These are phyloP conservation scores for Tephrocybe rancida DNA, from an alignment of 768 basidiomycete species.

Conservation along the genomic window DNA sequence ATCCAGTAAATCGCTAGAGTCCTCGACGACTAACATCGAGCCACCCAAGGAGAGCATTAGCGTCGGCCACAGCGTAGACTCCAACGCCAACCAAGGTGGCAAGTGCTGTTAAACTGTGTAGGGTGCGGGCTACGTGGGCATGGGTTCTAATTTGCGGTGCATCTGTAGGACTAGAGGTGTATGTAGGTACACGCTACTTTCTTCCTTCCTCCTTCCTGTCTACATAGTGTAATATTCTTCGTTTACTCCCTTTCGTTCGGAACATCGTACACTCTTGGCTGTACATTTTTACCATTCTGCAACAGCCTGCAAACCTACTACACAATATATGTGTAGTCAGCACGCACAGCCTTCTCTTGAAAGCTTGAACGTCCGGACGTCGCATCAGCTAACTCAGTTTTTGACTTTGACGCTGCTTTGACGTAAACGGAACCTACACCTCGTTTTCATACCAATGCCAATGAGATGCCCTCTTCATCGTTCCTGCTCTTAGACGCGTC, in stretches of 20 bases:
- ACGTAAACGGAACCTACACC: too few species aligned
- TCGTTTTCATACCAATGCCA: too few species aligned
- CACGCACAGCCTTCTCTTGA: too few species aligned
- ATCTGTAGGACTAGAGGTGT: constrained; percentile 21
- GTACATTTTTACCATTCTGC: constrained; percentile 11
- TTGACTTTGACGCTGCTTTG: too few species aligned
- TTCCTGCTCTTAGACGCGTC: too few species aligned
- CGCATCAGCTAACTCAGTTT: too few species aligned
- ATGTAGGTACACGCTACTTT: constrained; percentile 19
- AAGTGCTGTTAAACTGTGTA: constrained; percentile 58
- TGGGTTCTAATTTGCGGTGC: constrained; percentile 21
- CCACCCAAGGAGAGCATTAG: constrained; percentile 84
- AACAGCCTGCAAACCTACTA: background rate
- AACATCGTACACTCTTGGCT: constrained; percentile 8
- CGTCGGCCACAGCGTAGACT: constrained; percentile 75
- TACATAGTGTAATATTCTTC: constrained; percentile 24
- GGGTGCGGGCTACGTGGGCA: constrained; percentile 6
- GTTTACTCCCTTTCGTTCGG: constrained; percentile 16
- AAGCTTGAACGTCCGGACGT: too few species aligned
- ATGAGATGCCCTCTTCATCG: too few species aligned
- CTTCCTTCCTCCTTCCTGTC: constrained; percentile 16
- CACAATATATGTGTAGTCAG: too few species aligned
- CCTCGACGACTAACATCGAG: constrained; percentile 76
- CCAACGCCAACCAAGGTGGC: constrained; percentile 54
- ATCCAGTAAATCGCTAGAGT: constrained; percentile 93